Evolutionary conservation across 768 basidiomycete genomes (phyloP).

Genomic region (Hygrophoropsis aurantiaca): DNA sequence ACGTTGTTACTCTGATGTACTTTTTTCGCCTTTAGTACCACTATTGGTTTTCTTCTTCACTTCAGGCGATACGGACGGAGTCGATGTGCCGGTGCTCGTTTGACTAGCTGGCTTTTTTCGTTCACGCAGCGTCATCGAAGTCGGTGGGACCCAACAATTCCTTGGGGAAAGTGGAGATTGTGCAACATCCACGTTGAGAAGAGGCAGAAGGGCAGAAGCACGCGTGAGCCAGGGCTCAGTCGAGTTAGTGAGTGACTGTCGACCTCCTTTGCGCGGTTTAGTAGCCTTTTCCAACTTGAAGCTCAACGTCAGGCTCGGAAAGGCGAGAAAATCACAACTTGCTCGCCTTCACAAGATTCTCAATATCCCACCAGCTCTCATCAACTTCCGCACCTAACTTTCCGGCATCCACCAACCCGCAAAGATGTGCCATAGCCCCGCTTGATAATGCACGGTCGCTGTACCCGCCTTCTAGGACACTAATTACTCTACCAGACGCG

Average conservation of each 20-base stretch:
- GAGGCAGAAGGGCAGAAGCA: slow-evolving; percentile 46
- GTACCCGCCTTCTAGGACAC: slow-evolving; percentile 94
- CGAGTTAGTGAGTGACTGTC: slow-evolving; percentile 27
- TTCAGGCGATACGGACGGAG: slow-evolving; percentile 7
- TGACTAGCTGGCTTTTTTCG: slow-evolving; percentile 32
- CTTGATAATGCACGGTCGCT: slow-evolving; percentile 86
- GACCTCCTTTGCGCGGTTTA: slow-evolving; percentile 58
- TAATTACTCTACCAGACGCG: slow-evolving; percentile 71
- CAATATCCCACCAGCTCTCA: slow-evolving; percentile 61
- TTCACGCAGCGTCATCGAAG: slow-evolving; percentile 51
- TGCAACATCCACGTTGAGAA: slow-evolving; percentile 28
- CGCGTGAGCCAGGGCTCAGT: slow-evolving; percentile 61
- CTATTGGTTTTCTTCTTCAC: slow-evolving; percentile 11
- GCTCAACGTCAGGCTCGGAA: neutral
- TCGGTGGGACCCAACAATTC: slow-evolving; percentile 25
- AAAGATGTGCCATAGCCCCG: slow-evolving; percentile 79
- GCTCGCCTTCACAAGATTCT: slow-evolving; percentile 58
- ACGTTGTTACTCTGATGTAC: neutral
- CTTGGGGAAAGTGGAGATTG: slow-evolving; percentile 13
- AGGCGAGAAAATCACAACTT: neutral
- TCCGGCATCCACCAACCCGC: slow-evolving; percentile 50
- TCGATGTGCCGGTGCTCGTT: slow-evolving; percentile 7
- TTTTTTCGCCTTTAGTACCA: neutral
- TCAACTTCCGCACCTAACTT: slow-evolving; percentile 28
- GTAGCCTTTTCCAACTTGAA: slow-evolving; percentile 62